Conservation (phyloP, 2,329 filamentous ascomycete genomes). For the Clonostachys byssicola region DNA sequence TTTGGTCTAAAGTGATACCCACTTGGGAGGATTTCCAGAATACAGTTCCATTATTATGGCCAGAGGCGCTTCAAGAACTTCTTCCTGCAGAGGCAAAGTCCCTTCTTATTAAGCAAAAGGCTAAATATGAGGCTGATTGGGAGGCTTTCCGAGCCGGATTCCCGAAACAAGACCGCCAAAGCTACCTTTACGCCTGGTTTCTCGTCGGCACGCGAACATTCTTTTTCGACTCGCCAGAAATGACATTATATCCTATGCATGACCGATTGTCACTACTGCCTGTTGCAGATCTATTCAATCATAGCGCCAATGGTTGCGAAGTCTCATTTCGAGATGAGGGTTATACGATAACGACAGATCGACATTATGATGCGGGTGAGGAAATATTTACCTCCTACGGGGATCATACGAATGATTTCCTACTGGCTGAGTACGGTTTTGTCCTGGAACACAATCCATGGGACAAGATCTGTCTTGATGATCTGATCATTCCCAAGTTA, state of each 20-base stretch:
- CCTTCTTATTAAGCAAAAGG: slow-evolving; percentile 48
- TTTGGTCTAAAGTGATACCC: slow-evolving; percentile 68
- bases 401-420: slow-evolving; percentile 65
- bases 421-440: slow-evolving; percentile 65
- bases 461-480: slow-evolving; percentile 46
- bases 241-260: slow-evolving; percentile 29
- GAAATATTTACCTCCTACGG: slow-evolving; percentile 71
- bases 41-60: slow-evolving; percentile 38
- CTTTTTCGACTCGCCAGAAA: slow-evolving; percentile 38
- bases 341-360: slow-evolving; percentile 50
- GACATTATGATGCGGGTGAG: slow-evolving; percentile 48
- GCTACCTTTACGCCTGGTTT: slow-evolving; percentile 44
- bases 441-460: slow-evolving; percentile 39
- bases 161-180: slow-evolving; percentile 18
- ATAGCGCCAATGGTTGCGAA: slow-evolving; percentile 38
- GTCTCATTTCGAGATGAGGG: slow-evolving; percentile 43
- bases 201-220: slow-evolving; percentile 53
- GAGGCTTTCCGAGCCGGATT: slow-evolving; percentile 20
- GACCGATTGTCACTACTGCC: slow-evolving; percentile 63
- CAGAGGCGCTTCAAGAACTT: slow-evolving; percentile 33
- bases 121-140: slow-evolving; percentile 35
- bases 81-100: slow-evolving; percentile 37
- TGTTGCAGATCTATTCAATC: slow-evolving; percentile 65
- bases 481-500: slow-evolving; percentile 35
- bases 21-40: slow-evolving; percentile 51